Percentiles rank a stretch among this genome's conserved stretches.
Conservation (phyloP, 2,329 filamentous ascomycete genomes). For the Penicillium sp. region DNA sequence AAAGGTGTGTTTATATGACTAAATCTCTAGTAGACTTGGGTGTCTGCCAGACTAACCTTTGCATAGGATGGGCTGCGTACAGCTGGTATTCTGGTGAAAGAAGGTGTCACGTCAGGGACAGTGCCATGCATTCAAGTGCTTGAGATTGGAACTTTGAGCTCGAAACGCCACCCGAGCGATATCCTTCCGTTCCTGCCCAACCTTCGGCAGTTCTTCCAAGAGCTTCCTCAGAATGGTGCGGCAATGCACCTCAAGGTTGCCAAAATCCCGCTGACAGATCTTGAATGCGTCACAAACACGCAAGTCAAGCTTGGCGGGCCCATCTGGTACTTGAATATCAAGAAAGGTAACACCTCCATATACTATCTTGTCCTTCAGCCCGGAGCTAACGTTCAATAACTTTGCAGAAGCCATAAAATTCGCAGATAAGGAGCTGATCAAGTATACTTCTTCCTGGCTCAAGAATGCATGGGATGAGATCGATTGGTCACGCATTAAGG, state of each 20-base stretch:
- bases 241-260: conserved; percentile 70
- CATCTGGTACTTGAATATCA: conserved; percentile 53
- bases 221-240: conserved; percentile 67
- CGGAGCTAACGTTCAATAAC: conserved; percentile 4
- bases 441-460: conserved; percentile 74
- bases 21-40: neutral
- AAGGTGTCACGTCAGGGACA: conserved; percentile 70
- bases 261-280: conserved; percentile 73
- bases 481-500: conserved; percentile 80
- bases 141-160: conserved; percentile 71
- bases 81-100: conserved; percentile 76
- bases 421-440: conserved; percentile 70
- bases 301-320: conserved; percentile 57
- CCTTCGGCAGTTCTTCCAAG: conserved; percentile 70
- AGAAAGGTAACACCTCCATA: conserved; percentile 47
- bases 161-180: conserved; percentile 78
- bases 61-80: conserved; percentile 76
- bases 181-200: conserved; percentile 78
- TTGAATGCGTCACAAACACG: conserved; percentile 83
- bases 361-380: neutral
- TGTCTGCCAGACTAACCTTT: conserved; percentile 22
- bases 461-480: conserved; percentile 80
- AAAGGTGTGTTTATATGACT: conserved; percentile 46
- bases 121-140: conserved; percentile 76
- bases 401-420: conserved; percentile 56